These are phyloP conservation scores for Botryosphaeria agaves DNA, from an alignment of 2,329 filamentous ascomycete genomes.

Conservation along the genomic window DNA sequence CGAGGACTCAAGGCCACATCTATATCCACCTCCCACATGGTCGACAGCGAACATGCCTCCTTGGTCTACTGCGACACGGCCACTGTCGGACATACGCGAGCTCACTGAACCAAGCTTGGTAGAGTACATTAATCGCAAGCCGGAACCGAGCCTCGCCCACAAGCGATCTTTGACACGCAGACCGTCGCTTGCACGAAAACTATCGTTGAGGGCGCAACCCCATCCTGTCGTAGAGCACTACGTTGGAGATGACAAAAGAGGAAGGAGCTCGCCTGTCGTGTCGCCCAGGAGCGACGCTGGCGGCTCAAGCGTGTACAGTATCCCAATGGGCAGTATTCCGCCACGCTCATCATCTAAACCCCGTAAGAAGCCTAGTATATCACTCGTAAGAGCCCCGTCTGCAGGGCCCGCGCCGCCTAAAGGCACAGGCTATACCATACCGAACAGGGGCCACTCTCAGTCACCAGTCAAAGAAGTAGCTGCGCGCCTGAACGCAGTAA, in stretches of 20 bases:
- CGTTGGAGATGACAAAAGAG: slow-evolving; percentile 3
- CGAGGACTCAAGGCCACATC: not conserved
- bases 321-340: slow-evolving; percentile 26
- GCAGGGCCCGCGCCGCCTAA: slow-evolving; percentile 9
- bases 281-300: slow-evolving; percentile 6
- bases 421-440: slow-evolving; percentile 18
- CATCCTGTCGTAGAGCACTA: slow-evolving; percentile 8
- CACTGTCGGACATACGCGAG: slow-evolving; percentile 32
- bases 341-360: slow-evolving; percentile 26
- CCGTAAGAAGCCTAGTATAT: slow-evolving; percentile 5
- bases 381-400: slow-evolving; percentile 6
- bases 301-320: slow-evolving; percentile 27
- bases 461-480: slow-evolving; percentile 31
- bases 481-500: slow-evolving; percentile 21
- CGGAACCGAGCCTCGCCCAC: slow-evolving; percentile 9
- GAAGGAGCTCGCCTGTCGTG: slow-evolving; percentile 2
- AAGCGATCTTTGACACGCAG: slow-evolving; percentile 10
- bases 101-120: slow-evolving; percentile 30
- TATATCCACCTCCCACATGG: not conserved
- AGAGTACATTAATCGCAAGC: slow-evolving; percentile 10
- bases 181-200: slow-evolving; percentile 7
- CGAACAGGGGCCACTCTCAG: slow-evolving; percentile 25
- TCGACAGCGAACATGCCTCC: slow-evolving; percentile 1
- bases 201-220: slow-evolving; percentile 11
- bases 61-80: slow-evolving; percentile 17